Evolutionary conservation across 2,329 filamentous ascomycete genomes (phyloP).

Genomic region (Coniochaeta sp.): DNA sequence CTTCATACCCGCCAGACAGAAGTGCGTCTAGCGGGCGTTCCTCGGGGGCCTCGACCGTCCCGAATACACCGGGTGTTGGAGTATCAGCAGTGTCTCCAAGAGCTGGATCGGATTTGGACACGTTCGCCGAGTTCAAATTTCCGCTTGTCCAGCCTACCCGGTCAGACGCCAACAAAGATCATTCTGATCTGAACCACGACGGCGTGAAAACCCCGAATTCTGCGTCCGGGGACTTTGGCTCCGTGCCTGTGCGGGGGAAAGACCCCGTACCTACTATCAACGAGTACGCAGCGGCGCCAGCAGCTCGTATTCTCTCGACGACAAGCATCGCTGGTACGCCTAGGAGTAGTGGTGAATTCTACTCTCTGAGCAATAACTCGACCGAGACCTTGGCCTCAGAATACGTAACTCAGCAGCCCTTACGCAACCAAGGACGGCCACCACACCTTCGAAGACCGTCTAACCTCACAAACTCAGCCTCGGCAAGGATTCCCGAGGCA

Average conservation of each 20-base stretch:
- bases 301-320: slow-evolving; percentile 66
- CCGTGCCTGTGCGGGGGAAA: slow-evolving; percentile 30
- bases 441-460: slow-evolving; percentile 40
- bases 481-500: slow-evolving; percentile 56
- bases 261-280: slow-evolving; percentile 41
- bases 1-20: slow-evolving; percentile 45
- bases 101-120: slow-evolving; percentile 30
- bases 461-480: slow-evolving; percentile 31
- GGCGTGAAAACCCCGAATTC: slow-evolving; percentile 31
- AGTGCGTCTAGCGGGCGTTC: slow-evolving; percentile 28
- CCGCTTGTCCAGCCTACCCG: slow-evolving; percentile 38
- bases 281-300: slow-evolving; percentile 50
- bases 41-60: slow-evolving; percentile 33
- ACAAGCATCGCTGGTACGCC: slow-evolving; percentile 74
- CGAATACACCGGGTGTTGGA: slow-evolving; percentile 33
- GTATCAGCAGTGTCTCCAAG: slow-evolving; percentile 23
- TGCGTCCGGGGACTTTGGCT: slow-evolving; percentile 22
- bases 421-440: slow-evolving; percentile 28
- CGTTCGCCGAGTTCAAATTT: slow-evolving; percentile 50
- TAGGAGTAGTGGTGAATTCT: slow-evolving; percentile 89
- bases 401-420: slow-evolving; percentile 54
- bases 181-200: slow-evolving; percentile 24
- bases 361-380: slow-evolving; percentile 90
- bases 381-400: slow-evolving; percentile 90
- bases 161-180: slow-evolving; percentile 19